A percentile compares a stretch with the other conserved stretches of the same genome.
Conservation (phyloP, 305 asterid genomes). For the Fraxinus latifolia region DNA sequence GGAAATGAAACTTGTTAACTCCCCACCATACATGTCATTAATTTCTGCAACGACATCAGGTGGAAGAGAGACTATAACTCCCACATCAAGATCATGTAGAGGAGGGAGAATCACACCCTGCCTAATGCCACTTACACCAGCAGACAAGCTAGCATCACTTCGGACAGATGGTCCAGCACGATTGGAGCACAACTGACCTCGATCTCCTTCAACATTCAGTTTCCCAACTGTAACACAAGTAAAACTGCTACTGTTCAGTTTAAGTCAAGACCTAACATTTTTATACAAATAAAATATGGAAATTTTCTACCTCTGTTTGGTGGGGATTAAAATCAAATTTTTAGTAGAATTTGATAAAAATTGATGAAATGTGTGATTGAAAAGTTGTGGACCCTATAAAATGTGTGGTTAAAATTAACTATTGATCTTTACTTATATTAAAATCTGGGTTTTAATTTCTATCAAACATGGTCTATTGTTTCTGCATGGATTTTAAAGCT, state of each 20-base stretch:
- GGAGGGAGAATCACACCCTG: conserved; percentile 63
- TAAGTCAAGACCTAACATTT: conserved; percentile 11
- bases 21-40: conserved; percentile 76
- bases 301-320: background rate
- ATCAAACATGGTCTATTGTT: background rate
- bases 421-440: background rate
- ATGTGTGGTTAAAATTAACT: background rate
- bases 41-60: conserved; percentile 82
- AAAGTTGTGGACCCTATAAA: background rate
- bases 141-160: conserved; percentile 36
- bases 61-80: conserved; percentile 82
- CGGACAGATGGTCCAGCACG: conserved; percentile 32
- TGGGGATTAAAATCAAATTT: background rate
- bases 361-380: background rate
- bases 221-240: conserved; percentile 37
- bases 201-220: conserved; percentile 22
- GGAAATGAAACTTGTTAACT: conserved; percentile 54
- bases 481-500: background rate
- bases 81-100: conserved; percentile 74
- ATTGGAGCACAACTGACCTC: conserved; percentile 31
- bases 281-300: background rate
- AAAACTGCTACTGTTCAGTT: background rate
- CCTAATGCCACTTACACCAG: conserved; percentile 39
- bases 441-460: background rate
- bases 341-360: background rate